phyloP scores from a whole-genome alignment of 495 filamentous ascomycete genomes.

The Aspergillus funiculosus region DNA sequence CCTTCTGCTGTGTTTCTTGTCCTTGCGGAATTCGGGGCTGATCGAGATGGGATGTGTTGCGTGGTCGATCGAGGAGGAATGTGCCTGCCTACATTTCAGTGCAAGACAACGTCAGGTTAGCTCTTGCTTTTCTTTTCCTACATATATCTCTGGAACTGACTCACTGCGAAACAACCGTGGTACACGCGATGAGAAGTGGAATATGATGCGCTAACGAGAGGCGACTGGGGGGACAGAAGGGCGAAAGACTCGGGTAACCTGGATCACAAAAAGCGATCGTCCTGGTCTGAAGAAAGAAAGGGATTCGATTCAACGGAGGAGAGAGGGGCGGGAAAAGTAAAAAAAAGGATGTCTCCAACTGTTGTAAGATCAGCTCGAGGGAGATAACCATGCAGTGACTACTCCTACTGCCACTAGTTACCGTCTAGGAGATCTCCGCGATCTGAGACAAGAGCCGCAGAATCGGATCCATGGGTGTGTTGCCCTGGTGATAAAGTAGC shows the following conservation, averaged over 20 bases:
- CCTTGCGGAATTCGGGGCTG: constrained; percentile 3
- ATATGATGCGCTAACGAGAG: not conserved
- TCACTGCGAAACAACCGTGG: constrained; percentile 7
- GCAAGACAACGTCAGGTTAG: constrained; percentile 3
- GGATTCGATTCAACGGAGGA: not conserved
- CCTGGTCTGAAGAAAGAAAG: constrained; percentile 4
- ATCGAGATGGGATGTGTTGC: not conserved
- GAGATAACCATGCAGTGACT: no score
- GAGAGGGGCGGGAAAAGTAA: not conserved
- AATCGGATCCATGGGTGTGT: constrained; percentile 19
- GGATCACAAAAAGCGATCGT: no score
- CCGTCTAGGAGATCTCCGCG: constrained; percentile 23
- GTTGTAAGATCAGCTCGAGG: no score
- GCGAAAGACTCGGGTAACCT: no score
- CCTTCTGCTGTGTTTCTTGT: constrained; percentile 7
- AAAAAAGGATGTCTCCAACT: not conserved
- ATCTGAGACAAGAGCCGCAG: constrained; percentile 14
- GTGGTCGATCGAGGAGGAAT: constrained; percentile 12
- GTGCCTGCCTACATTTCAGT: constrained; percentile 17
- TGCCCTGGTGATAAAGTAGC: constrained; percentile 6
- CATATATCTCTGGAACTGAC: not conserved
- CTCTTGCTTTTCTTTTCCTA: not conserved
- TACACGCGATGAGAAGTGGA: not conserved
- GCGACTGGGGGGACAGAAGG: not conserved
- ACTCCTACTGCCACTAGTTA: no score